Evolutionary conservation across 1,139 yeast species (phyloP), one percentile per base, ranked within the genome.

Genomic region (Spencermartinsiella ligniputridi): DNA sequence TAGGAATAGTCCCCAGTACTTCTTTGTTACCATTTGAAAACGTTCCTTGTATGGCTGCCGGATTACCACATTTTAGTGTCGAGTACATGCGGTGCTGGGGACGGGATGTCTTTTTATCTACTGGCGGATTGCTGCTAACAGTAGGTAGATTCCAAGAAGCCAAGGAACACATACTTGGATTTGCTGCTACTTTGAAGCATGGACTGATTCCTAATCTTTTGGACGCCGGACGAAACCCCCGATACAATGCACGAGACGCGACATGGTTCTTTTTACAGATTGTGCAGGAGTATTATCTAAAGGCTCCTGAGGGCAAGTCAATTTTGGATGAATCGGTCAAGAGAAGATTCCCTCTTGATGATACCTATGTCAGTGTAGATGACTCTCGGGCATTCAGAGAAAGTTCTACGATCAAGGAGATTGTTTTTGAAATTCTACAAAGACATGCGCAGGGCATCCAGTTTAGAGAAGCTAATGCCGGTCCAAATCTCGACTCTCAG

Each of bases 11-110:
- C 76, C 76, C 80, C 39, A 79, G 81, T 37, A 86, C 97, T 0
- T 86, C 96, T 0, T 71, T 92, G 46, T 69, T 72, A 24, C 95
- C 97, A 0, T 70, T 69, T 40, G 70, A 72, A 22, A 48, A 42
- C 6, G 76, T 80, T 12, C 85, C 95, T 2, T 78, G 88, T 38
- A 72, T 92, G 76, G 96, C 97, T 13, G 98, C 98, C 1, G 98
- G 97, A 0, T 74, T 92, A 49, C 98, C 98, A 2, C 97, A 90
- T 67, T 92, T 92, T 64, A 81, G 94, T 59, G 77, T 76, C 47
- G 88, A 83, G 54, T 89, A 86, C 63, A 89, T 90, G 96, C 76
- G 98, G 65, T 88, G 97, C 62, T 92, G 98, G 98, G 98, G 98
- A 24, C 76, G 98, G 61, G 98, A 92, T 67, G 95, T 89, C 1